These are phyloP conservation scores for Oidium heveae DNA, from an alignment of 2,329 filamentous ascomycete species.

Conservation along the genomic window DNA sequence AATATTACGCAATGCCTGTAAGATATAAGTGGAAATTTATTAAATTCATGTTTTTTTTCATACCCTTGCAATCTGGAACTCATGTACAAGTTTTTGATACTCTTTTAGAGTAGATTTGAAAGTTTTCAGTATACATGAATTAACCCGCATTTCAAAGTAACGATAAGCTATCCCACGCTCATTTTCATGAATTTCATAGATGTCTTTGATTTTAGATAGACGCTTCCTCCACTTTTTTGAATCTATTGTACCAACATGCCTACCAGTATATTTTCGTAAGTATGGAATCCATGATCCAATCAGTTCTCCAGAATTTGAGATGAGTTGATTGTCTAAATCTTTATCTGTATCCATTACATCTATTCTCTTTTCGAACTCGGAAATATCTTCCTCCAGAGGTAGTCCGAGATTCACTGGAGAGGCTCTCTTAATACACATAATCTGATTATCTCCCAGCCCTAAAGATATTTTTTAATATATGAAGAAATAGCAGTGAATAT, in stretches of 20 bases:
- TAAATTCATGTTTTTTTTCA: neutral
- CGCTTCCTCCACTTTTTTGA: slow-evolving; percentile 7
- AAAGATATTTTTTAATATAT: neutral
- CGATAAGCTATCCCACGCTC: slow-evolving; percentile 12
- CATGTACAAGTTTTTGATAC: slow-evolving; percentile 7
- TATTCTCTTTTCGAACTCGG: neutral
- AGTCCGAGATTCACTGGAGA: neutral
- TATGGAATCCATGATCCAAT: slow-evolving; percentile 9
- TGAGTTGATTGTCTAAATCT: slow-evolving; percentile 4
- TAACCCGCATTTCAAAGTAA: slow-evolving; percentile 9
- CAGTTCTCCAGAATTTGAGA: slow-evolving; percentile 7
- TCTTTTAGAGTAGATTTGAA: slow-evolving; percentile 4
- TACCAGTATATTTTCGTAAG: slow-evolving; percentile 8
- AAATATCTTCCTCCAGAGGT: slow-evolving; percentile 2
- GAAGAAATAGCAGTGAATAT: no score
- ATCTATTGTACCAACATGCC: slow-evolving; percentile 1
- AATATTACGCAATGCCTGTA: slow-evolving; percentile 8
- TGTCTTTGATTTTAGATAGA: slow-evolving; percentile 4
- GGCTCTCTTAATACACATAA: slow-evolving; percentile 1
- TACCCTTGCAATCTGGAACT: slow-evolving; percentile 8
- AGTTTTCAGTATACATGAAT: slow-evolving; percentile 5
- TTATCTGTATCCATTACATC: slow-evolving; percentile 5
- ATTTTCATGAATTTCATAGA: slow-evolving; percentile 9
- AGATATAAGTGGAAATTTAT: slow-evolving; percentile 1
- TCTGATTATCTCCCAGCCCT: slow-evolving; percentile 1